Percentiles rank a stretch among this genome's conserved stretches.
Evolutionary conservation across 2,329 filamentous ascomycete genomes (phyloP).

Genomic region (Verticillium nonalfalfae): DNA sequence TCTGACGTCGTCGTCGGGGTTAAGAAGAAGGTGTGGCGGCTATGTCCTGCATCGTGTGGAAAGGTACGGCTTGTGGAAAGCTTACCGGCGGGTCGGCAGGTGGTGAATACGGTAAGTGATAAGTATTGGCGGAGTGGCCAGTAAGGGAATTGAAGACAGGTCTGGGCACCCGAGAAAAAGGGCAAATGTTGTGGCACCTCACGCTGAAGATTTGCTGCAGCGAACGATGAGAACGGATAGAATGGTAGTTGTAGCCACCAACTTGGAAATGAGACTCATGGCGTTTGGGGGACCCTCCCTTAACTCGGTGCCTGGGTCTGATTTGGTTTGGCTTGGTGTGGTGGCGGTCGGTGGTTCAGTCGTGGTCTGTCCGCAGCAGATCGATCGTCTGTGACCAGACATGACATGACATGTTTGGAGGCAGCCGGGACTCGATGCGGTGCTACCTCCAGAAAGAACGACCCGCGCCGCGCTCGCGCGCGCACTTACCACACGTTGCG

Average conservation of each 20-base stretch:
- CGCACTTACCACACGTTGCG: not conserved
- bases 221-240: not conserved
- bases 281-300: not conserved
- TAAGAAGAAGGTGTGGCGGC: not conserved
- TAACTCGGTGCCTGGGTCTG: not conserved
- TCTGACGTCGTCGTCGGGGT: slow-evolving; percentile 12
- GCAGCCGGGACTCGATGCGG: not conserved
- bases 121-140: not conserved
- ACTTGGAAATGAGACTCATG: not conserved
- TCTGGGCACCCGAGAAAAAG: not conserved
- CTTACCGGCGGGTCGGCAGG: not conserved
- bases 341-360: not conserved
- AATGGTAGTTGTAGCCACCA: not conserved
- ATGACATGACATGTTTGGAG: not conserved
- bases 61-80: not conserved
- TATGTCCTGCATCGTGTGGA: not conserved
- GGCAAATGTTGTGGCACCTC: not conserved
- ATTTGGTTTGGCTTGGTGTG: not conserved
- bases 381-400: not conserved
- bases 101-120: too few species aligned
- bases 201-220: not conserved
- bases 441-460: not conserved
- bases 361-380: not conserved
- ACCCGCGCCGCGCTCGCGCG: not conserved
- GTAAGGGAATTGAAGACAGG: not conserved